Evolutionary conservation across 176 grass and related monocot genomes (phyloP).

Genomic region (Carex kokanica): DNA sequence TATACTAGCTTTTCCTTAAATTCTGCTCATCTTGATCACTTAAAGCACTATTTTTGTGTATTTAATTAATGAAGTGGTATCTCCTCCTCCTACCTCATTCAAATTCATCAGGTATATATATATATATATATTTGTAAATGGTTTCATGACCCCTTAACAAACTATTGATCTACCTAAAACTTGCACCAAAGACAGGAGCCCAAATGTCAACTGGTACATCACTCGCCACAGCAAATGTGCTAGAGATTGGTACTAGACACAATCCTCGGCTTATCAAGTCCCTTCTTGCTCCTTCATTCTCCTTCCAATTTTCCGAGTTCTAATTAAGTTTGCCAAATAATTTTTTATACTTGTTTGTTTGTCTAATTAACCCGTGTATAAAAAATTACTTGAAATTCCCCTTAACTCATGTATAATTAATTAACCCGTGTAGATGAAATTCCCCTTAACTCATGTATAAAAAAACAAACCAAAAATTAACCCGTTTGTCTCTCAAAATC

Average conservation of each 20-base stretch:
- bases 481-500: too few species aligned
- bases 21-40: background rate
- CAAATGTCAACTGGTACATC: slow-evolving; percentile 77
- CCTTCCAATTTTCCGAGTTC: slow-evolving; percentile 49
- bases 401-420: too few species aligned
- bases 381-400: too few species aligned
- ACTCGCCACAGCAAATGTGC: slow-evolving; percentile 71
- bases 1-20: slow-evolving; percentile 22
- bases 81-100: slow-evolving; percentile 32
- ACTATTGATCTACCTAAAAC: slow-evolving; percentile 56
- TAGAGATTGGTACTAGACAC: slow-evolving; percentile 82
- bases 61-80: slow-evolving; percentile 30
- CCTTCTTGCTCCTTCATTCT: slow-evolving; percentile 37
- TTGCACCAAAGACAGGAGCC: slow-evolving; percentile 59
- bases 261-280: slow-evolving; percentile 72
- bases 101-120: slow-evolving; percentile 12
- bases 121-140: background rate
- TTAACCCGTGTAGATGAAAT: too few species aligned
- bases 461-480: too few species aligned
- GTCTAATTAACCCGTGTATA: too few species aligned
- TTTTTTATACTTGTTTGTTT: too few species aligned
- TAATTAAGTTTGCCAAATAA: slow-evolving; percentile 34
- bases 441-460: too few species aligned
- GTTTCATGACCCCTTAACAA: background rate
- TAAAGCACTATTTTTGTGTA: slow-evolving; percentile 13